phyloP scores from a whole-genome alignment of 2,329 filamentous ascomycete genomes.

The Paraphoma chrysanthemicola region DNA sequence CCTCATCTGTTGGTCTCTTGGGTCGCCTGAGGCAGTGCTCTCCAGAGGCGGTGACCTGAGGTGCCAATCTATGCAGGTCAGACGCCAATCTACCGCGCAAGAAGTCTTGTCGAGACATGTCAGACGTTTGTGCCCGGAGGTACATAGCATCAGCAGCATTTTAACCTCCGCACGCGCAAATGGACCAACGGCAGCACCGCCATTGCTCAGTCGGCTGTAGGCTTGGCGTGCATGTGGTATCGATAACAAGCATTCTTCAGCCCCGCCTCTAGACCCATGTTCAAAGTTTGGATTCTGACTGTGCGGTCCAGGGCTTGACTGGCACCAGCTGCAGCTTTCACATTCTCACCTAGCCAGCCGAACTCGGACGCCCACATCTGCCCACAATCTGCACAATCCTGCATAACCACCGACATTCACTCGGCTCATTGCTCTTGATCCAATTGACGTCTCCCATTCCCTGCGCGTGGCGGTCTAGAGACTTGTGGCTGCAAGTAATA shows the following conservation, averaged over 20 bases:
- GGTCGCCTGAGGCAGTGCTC: neutral
- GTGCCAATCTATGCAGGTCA: neutral
- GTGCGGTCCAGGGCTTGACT: constrained; percentile 1
- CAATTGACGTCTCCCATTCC: constrained; percentile 5
- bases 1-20: neutral
- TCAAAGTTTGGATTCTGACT: constrained; percentile 9
- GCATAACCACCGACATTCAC: neutral
- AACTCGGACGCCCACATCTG: constrained; percentile 7
- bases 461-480: neutral
- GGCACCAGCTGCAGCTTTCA: neutral
- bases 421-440: neutral
- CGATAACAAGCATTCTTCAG: constrained; percentile 5
- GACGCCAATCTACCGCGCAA: neutral
- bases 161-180: neutral
- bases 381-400: neutral
- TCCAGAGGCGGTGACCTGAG: neutral
- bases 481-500: neutral
- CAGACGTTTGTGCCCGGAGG: neutral
- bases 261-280: constrained; percentile 6
- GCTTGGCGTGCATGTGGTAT: constrained; percentile 2
- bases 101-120: neutral
- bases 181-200: constrained; percentile 6
- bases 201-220: constrained; percentile 1
- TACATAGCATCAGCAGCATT: neutral
- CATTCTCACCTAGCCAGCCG: constrained; percentile 1